Conservation (phyloP, 2,329 filamentous ascomycete species). For the Helminthosporium solani region DNA sequence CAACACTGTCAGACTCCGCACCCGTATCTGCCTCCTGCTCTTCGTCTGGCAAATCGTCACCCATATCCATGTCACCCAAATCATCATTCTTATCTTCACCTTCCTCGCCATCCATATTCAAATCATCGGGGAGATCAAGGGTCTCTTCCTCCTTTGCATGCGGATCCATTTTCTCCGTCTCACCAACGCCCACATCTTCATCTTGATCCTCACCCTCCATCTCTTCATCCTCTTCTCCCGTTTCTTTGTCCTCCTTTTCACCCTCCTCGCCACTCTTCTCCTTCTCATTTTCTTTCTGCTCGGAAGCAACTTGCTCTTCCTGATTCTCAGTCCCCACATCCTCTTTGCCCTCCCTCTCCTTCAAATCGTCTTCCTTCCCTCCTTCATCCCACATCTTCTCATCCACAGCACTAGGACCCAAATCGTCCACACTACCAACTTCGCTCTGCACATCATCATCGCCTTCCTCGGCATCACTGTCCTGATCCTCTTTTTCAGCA, state of each 20-base stretch:
- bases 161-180: conserved; percentile 67
- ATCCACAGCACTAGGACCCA: conserved; percentile 86
- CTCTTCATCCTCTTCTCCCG: conserved; percentile 58
- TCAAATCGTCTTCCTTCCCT: conserved; percentile 74
- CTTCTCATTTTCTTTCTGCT: conserved; percentile 51
- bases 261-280: conserved; percentile 63
- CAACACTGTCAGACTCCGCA: conserved; percentile 31
- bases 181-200: conserved; percentile 64
- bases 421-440: conserved; percentile 83
- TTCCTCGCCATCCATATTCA: conserved; percentile 73
- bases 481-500: conserved; percentile 56
- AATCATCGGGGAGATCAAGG: conserved; percentile 81
- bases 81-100: conserved; percentile 57
- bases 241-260: conserved; percentile 54
- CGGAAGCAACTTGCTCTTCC: conserved; percentile 48
- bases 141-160: conserved; percentile 80
- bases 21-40: conserved; percentile 33
- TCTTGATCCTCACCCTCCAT: conserved; percentile 62
- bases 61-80: conserved; percentile 39
- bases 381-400: conserved; percentile 99
- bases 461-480: conserved; percentile 52
- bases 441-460: conserved; percentile 80
- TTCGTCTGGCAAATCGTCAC: conserved; percentile 37
- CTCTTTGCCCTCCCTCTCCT: conserved; percentile 73
- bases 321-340: conserved; percentile 51